Conservation (phyloP, 768 basidiomycete genomes). For the Amanita rubescens region DNA sequence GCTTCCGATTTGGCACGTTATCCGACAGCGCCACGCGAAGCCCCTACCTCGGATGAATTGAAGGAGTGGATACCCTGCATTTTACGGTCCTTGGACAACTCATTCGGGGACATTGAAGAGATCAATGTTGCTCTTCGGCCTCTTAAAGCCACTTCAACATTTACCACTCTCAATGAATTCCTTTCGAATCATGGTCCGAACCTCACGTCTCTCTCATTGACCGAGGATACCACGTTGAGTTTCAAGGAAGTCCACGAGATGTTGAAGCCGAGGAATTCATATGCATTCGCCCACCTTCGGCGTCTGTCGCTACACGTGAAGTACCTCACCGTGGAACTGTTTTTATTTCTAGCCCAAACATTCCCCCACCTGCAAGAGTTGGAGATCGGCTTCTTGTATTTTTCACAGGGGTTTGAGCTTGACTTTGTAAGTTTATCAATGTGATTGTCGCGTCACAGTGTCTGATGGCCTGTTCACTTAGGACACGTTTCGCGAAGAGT, state of each 20-base stretch:
- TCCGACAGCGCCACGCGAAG: slow-evolving; percentile 18
- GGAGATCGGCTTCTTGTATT: neutral
- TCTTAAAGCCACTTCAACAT: slow-evolving; percentile 21
- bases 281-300: neutral
- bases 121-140: slow-evolving; percentile 33
- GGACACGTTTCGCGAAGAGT: neutral
- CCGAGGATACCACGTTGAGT: slow-evolving; percentile 27
- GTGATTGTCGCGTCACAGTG: neutral
- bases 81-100: slow-evolving; percentile 19
- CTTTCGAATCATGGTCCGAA: slow-evolving; percentile 21
- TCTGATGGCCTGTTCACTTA: neutral
- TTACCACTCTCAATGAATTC: slow-evolving; percentile 22
- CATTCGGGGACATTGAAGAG: slow-evolving; percentile 25
- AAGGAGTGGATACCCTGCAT: slow-evolving; percentile 35
- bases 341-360: neutral
- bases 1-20: slow-evolving; percentile 27
- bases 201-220: slow-evolving; percentile 27
- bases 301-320: neutral
- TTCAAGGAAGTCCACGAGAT: slow-evolving; percentile 22
- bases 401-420: neutral
- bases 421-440: neutral
- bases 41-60: slow-evolving; percentile 11
- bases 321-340: neutral
- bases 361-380: slow-evolving; percentile 1
- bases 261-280: slow-evolving; percentile 12